A percentile compares a stretch with the other conserved stretches of the same genome.
Evolutionary conservation across 306 rosid genomes (phyloP).

Genomic region (Cyclanthera cordifolia): DNA sequence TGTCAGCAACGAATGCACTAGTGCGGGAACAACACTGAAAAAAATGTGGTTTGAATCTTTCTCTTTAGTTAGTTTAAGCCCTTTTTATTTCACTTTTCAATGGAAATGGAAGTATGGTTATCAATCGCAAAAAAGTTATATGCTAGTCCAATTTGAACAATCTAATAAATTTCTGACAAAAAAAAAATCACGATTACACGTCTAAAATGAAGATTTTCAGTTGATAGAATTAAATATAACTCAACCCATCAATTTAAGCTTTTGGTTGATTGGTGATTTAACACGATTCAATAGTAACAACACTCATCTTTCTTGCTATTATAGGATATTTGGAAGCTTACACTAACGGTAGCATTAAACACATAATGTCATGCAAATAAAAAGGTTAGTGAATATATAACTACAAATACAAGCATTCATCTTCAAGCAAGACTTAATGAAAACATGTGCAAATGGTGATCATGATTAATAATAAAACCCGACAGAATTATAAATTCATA

Average conservation of each 20-base stretch:
- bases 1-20: too few species aligned
- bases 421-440: neutral
- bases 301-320: neutral
- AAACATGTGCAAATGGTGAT: neutral
- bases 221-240: too few species aligned
- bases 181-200: neutral
- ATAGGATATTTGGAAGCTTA: neutral
- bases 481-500: neutral
- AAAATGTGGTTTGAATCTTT: neutral
- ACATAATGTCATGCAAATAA: neutral
- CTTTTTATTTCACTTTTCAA: neutral
- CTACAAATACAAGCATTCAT: neutral
- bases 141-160: neutral
- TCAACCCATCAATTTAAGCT: too few species aligned
- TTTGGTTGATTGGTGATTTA: too few species aligned
- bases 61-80: neutral
- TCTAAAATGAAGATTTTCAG: neutral
- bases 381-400: neutral
- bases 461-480: neutral
- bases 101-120: neutral
- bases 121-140: neutral
- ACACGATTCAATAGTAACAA: neutral
- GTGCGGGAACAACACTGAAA: too few species aligned
- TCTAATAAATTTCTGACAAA: neutral
- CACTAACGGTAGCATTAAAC: neutral